Evolutionary conservation across 176 grass and related monocot genomes (phyloP).

Genomic region (Phoenix roebelenii): DNA sequence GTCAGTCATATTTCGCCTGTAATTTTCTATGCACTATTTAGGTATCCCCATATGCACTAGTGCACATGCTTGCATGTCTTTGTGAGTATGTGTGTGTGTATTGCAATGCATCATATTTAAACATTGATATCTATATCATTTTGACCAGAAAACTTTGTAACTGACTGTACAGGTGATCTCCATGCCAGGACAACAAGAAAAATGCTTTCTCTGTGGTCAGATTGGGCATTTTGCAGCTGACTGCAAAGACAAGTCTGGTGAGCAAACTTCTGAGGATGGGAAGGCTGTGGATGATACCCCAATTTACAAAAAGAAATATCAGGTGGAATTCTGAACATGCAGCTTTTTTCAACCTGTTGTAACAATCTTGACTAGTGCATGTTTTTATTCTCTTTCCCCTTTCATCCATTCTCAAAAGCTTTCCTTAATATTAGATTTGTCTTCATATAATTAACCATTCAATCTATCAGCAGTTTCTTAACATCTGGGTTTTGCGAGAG

Average conservation of each 20-base stretch:
- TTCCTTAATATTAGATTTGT: neutral
- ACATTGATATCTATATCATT: neutral
- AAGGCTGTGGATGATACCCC: constrained; percentile 57
- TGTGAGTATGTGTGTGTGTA: neutral
- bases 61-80: neutral
- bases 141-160: constrained; percentile 18
- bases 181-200: constrained; percentile 94
- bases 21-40: constrained; percentile 5
- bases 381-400: neutral
- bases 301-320: constrained; percentile 99
- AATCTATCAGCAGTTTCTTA: constrained; percentile 66
- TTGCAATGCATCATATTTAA: no score
- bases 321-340: constrained; percentile 33
- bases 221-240: constrained; percentile 84
- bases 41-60: constrained; percentile 25
- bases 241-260: constrained; percentile 54
- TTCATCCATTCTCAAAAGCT: neutral
- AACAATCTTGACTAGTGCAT: neutral
- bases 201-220: constrained; percentile 90
- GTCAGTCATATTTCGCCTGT: constrained; percentile 30
- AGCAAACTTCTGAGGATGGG: constrained; percentile 19
- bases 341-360: no score
- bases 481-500: constrained; percentile 92
- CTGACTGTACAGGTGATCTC: constrained; percentile 88
- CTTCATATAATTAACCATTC: constrained; percentile 7